These are phyloP conservation scores for Lanmaoa pseudosensibilis DNA, from an alignment of 768 basidiomycete species.

Conservation along the genomic window DNA sequence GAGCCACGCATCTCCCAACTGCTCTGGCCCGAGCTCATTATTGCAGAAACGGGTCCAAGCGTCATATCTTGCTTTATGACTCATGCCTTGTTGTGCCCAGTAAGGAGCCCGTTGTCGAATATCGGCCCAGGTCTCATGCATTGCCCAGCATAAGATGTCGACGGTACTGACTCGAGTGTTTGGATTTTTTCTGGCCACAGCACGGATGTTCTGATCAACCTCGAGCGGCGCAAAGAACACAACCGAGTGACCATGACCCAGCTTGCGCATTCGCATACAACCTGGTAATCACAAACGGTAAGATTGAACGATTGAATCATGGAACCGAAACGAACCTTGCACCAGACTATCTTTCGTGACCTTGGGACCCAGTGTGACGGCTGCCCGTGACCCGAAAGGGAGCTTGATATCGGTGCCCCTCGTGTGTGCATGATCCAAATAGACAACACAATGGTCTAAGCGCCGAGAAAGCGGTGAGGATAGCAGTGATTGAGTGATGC, in stretches of 20 bases:
- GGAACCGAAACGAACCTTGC: not conserved
- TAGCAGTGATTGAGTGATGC: constrained; percentile 16
- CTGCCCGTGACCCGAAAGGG: constrained; percentile 28
- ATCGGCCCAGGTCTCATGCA: constrained; percentile 40
- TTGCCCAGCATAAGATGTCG: constrained; percentile 44
- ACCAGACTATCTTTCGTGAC: too few relatives aligned
- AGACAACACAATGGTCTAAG: constrained; percentile 32
- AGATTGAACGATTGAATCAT: not conserved
- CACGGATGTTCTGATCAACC: constrained; percentile 38
- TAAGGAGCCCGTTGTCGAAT: not conserved
- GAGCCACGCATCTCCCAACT: constrained; percentile 32
- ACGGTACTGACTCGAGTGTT: not conserved
- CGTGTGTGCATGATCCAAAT: constrained; percentile 41
- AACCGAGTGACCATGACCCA: constrained; percentile 46
- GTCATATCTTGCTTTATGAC: constrained; percentile 1
- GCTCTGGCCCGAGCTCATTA: not conserved
- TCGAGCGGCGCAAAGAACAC: constrained; percentile 45
- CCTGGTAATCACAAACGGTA: constrained; percentile 25
- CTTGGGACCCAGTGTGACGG: too few relatives aligned
- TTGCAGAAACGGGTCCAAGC: constrained; percentile 16
- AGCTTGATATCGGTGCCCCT: constrained; percentile 39
- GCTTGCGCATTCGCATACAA: constrained; percentile 52
- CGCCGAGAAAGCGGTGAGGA: constrained; percentile 30
- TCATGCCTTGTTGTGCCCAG: constrained; percentile 34
- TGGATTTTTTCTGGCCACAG: not conserved